A percentile compares a stretch with the other conserved stretches of the same genome.
Evolutionary conservation across 2,329 filamentous ascomycete genomes (phyloP).

Genomic region (Calonectria naviculata): DNA sequence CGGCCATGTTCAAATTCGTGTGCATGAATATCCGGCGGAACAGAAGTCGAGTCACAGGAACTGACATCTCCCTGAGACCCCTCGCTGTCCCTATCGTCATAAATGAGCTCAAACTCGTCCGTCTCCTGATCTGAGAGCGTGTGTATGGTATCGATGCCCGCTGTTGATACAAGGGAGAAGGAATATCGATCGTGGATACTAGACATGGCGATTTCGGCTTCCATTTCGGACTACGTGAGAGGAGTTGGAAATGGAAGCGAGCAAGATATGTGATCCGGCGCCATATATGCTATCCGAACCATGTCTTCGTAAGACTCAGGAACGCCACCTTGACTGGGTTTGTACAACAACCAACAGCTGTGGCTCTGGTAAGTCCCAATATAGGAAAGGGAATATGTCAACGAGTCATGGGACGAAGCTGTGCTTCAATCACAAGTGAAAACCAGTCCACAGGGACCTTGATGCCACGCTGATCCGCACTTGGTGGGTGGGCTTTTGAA

Average conservation of each 20-base stretch:
- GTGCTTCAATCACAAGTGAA: slow-evolving; percentile 21
- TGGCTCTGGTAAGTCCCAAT: slow-evolving; percentile 19
- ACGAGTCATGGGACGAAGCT: slow-evolving; percentile 30
- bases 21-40: slow-evolving; percentile 46
- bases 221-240: background rate
- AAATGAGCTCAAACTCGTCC: slow-evolving; percentile 44
- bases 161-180: slow-evolving; percentile 45
- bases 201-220: slow-evolving; percentile 27
- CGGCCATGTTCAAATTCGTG: slow-evolving; percentile 48
- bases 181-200: slow-evolving; percentile 40
- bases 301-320: slow-evolving; percentile 10
- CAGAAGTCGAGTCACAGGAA: slow-evolving; percentile 46
- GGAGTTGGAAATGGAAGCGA: background rate
- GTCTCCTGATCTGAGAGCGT: slow-evolving; percentile 42
- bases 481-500: slow-evolving; percentile 20
- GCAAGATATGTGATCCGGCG: slow-evolving; percentile 17
- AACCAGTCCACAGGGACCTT: slow-evolving; percentile 24
- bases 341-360: slow-evolving; percentile 32
- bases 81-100: slow-evolving; percentile 34
- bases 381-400: slow-evolving; percentile 13
- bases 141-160: slow-evolving; percentile 36
- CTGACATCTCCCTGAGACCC: slow-evolving; percentile 35
- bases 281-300: slow-evolving; percentile 29
- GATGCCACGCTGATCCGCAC: slow-evolving; percentile 5
- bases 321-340: slow-evolving; percentile 25